Percentiles rank a stretch among this genome's conserved stretches.
phyloP scores from a whole-genome alignment of 2,329 filamentous ascomycete species.

The Penicillium sp. region DNA sequence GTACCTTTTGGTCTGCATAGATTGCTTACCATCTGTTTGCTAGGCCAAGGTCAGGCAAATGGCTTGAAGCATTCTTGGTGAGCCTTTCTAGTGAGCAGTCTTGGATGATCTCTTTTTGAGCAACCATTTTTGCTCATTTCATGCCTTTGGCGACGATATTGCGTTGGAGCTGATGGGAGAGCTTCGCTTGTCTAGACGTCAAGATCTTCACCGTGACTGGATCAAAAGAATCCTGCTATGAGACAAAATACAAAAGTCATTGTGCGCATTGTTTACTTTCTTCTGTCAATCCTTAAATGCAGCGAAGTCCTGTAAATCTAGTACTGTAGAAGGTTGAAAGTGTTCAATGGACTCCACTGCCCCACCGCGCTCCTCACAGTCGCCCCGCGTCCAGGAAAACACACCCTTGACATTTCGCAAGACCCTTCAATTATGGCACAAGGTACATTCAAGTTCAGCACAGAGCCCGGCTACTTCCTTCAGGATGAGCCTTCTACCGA shows the following conservation, averaged over 20 bases:
- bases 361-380: background rate
- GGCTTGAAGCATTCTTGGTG: background rate
- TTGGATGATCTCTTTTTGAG: background rate
- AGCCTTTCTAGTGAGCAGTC: too few species aligned
- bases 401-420: background rate
- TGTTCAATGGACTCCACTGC: background rate
- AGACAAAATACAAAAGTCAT: background rate
- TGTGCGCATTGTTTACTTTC: background rate
- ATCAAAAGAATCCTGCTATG: background rate
- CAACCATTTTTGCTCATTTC: background rate
- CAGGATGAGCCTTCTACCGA: conserved; percentile 52
- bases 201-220: background rate
- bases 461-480: conserved; percentile 49
- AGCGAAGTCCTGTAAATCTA: background rate
- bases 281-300: background rate
- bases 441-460: conserved; percentile 35
- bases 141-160: background rate
- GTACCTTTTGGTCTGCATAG: background rate
- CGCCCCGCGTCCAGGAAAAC: background rate
- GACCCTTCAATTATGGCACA: conserved; percentile 1
- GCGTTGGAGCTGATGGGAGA: background rate
- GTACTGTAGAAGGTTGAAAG: background rate
- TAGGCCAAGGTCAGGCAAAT: background rate
- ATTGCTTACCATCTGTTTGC: background rate
- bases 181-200: background rate